Base-by-base conservation (phyloP, 306 rosid species). In the Calophaca sinica region DNA sequence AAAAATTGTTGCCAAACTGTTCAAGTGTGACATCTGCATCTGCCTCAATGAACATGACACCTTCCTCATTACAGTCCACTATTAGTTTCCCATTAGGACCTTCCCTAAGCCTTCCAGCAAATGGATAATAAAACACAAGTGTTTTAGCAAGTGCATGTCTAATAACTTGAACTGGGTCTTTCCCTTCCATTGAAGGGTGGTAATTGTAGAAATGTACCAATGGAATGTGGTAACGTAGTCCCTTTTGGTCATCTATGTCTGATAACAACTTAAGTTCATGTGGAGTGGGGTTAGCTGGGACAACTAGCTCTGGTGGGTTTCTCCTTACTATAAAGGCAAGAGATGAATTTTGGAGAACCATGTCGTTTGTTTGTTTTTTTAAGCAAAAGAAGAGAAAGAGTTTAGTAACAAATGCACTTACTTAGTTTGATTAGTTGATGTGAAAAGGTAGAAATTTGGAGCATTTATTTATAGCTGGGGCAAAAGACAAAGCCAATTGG, bases 31-130 rank as follows among this genome's bases (percentile, higher is more conserved):
- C 72, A 51, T 14, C 62, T 0, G 79, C 79, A 52, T 63, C 64
- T 26, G 72, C 79, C 28, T 80, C 87, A n/a, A 80, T 71, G 55
- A 86, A 86, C 70, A 86, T 3, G 4, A 86, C 58, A 2, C 89
- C 89, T 68, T 86, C 85, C 2, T 42, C 89, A 6, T 59, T 83
- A 68, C 89, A 86, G 15, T 80, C 87, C 73, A 86, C 87, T 35
- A 68, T 38, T 3, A 81, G 55, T 60, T 69, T 77, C 1, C 62
- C 63, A 12, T 5, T 20, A 59, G 62, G 44, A 52, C 55, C 65
- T 70, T 78, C 57, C 33, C 59, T 78, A 49, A 75, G 3, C 42
- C 80, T 75, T 6, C 80, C 80, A 0, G 73, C 80, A 0, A 75
- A 2, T 31, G 80, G 76, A 10, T 69, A 78, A 33, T 60, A 78